These are phyloP conservation scores for Sclerotinia trifoliorum DNA, from an alignment of 2,329 filamentous ascomycete genomes.

Conservation along the genomic window DNA sequence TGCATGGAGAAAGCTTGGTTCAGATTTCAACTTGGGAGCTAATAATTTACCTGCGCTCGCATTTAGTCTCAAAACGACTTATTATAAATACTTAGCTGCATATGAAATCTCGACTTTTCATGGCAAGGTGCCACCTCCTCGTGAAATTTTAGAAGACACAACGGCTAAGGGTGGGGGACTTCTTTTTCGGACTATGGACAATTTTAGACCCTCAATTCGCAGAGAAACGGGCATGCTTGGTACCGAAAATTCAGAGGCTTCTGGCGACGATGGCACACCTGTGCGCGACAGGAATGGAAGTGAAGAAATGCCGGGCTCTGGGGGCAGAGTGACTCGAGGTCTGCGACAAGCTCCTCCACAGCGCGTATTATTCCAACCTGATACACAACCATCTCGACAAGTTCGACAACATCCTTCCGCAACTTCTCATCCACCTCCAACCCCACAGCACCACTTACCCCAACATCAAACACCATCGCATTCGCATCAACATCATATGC, in stretches of 20 bases:
- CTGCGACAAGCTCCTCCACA: slow-evolving; percentile 82
- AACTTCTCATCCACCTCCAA: slow-evolving; percentile 40
- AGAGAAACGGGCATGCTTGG: slow-evolving; percentile 44
- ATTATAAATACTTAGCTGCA: slow-evolving; percentile 85
- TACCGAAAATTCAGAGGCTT: slow-evolving; percentile 58
- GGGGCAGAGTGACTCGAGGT: slow-evolving; percentile 59
- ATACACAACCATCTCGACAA: slow-evolving; percentile 64
- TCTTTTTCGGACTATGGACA: slow-evolving; percentile 75
- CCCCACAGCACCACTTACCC: slow-evolving; percentile 32
- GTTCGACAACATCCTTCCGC: slow-evolving; percentile 58
- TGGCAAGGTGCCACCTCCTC: slow-evolving; percentile 78
- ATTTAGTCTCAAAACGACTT: slow-evolving; percentile 81
- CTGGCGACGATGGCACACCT: slow-evolving; percentile 60
- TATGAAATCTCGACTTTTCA: slow-evolving; percentile 81
- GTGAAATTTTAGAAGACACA: slow-evolving; percentile 77
- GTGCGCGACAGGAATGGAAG: slow-evolving; percentile 51
- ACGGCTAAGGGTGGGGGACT: slow-evolving; percentile 78
- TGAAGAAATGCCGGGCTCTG: slow-evolving; percentile 52
- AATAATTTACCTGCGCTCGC: slow-evolving; percentile 78
- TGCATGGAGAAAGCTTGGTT: slow-evolving; percentile 75
- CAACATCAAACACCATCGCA: slow-evolving; percentile 23
- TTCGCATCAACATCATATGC: slow-evolving; percentile 36
- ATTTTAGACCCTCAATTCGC: slow-evolving; percentile 57
- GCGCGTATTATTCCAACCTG: slow-evolving; percentile 80
- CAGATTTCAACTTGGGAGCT: slow-evolving; percentile 72